phyloP scores from a whole-genome alignment of 306 rosid genomes.

The Dryas alaskensis region DNA sequence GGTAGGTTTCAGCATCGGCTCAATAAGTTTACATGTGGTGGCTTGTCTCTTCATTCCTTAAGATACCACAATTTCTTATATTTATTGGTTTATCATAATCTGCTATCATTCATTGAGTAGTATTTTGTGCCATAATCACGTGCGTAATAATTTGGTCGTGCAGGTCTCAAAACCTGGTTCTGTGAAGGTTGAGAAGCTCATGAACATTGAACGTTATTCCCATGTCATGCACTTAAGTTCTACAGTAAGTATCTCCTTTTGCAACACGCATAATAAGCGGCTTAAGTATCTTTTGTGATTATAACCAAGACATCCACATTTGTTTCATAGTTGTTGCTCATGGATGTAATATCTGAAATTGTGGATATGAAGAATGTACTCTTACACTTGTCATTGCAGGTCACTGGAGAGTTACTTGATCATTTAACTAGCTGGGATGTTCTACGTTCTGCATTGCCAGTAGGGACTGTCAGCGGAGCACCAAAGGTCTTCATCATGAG shows the following conservation, averaged over 20 bases:
- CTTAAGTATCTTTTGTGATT: background rate
- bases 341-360: background rate
- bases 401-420: constrained; percentile 82
- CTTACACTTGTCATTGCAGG: constrained; percentile 47
- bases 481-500: constrained; percentile 60
- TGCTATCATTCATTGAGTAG: constrained; percentile 9
- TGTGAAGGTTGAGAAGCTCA: constrained; percentile 79
- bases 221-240: constrained; percentile 99
- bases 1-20: constrained; percentile 6
- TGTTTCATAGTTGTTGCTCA: background rate
- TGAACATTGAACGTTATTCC: constrained; percentile 92
- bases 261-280: background rate
- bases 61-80: background rate
- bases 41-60: constrained; percentile 3
- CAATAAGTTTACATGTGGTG: background rate
- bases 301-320: too few species aligned
- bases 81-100: background rate
- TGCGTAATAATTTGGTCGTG: constrained; percentile 21
- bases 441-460: constrained; percentile 84
- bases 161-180: constrained; percentile 95
- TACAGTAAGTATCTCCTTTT: constrained; percentile 59
- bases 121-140: constrained; percentile 14
- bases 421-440: constrained; percentile 87
- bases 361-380: background rate
- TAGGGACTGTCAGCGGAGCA: constrained; percentile 99